These are phyloP conservation scores for Yamadazyma sp. DNA, from an alignment of 805 yeast genomes.

Conservation along the genomic window DNA sequence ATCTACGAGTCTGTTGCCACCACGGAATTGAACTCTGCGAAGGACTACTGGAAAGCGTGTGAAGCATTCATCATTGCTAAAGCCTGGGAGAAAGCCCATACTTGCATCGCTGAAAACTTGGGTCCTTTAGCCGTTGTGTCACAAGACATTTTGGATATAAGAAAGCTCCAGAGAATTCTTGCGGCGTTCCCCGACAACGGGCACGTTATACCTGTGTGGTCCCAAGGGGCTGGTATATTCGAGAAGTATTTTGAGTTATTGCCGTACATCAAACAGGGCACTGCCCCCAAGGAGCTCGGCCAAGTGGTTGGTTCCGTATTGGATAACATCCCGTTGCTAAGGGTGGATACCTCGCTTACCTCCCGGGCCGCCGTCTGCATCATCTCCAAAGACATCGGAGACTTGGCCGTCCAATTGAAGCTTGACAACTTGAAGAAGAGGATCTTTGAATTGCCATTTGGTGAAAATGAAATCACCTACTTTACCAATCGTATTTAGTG, in stretches of 20 bases:
- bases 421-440: slow-evolving; percentile 3
- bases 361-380: slow-evolving; percentile 52
- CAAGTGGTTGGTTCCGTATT: slow-evolving; percentile 39
- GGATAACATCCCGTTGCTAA: slow-evolving; percentile 45
- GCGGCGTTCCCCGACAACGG: slow-evolving; percentile 44
- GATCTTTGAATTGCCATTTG: slow-evolving; percentile 40
- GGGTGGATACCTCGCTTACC: slow-evolving; percentile 24
- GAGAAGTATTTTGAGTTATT: slow-evolving; percentile 44
- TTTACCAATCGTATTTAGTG: slow-evolving; percentile 18
- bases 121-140: slow-evolving; percentile 73
- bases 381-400: slow-evolving; percentile 51
- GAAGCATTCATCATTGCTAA: slow-evolving; percentile 61
- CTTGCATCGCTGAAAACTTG: slow-evolving; percentile 50
- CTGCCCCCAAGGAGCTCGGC: not conserved
- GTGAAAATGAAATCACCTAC: slow-evolving; percentile 46
- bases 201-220: slow-evolving; percentile 47
- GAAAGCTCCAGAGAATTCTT: slow-evolving; percentile 40
- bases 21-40: slow-evolving; percentile 46
- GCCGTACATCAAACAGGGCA: slow-evolving; percentile 10
- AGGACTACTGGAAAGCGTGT: slow-evolving; percentile 59
- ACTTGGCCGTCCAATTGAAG: slow-evolving; percentile 30
- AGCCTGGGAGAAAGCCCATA: slow-evolving; percentile 63
- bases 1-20: slow-evolving; percentile 63
- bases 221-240: slow-evolving; percentile 59
- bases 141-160: slow-evolving; percentile 34